phyloP scores from a whole-genome alignment of 495 filamentous ascomycete genomes.

The Penicillium bovifimosum region DNA sequence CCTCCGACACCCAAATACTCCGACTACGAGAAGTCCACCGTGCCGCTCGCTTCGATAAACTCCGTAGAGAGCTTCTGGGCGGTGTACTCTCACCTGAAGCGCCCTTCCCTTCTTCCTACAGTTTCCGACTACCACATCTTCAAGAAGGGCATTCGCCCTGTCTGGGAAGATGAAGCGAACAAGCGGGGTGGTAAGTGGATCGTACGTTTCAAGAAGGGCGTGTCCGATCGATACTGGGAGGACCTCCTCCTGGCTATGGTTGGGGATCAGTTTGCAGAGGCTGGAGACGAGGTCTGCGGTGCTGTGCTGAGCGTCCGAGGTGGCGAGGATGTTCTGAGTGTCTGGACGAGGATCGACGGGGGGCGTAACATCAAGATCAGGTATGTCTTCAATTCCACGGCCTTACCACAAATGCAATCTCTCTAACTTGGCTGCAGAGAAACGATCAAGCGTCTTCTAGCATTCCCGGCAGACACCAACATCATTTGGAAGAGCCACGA shows the following conservation, averaged over 20 bases:
- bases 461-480: conserved; percentile 80
- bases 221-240: conserved; percentile 96
- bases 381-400: conserved; percentile 42
- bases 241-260: conserved; percentile 86
- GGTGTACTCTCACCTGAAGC: conserved; percentile 86
- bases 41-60: conserved; percentile 73
- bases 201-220: conserved; percentile 90
- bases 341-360: conserved; percentile 91
- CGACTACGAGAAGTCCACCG: conserved; percentile 96
- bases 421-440: conserved; percentile 51
- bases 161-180: conserved; percentile 98
- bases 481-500: conserved; percentile 93
- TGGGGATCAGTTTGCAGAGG: conserved; percentile 92
- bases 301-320: conserved; percentile 89
- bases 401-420: background rate
- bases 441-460: conserved; percentile 83
- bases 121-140: conserved; percentile 98
- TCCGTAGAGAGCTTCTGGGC: conserved; percentile 89
- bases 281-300: conserved; percentile 90
- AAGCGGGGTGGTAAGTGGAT: conserved; percentile 97
- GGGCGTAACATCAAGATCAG: conserved; percentile 94
- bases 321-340: conserved; percentile 93
- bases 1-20: conserved; percentile 93
- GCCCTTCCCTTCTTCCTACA: conserved; percentile 78
- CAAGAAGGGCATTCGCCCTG: conserved; percentile 91